Base-by-base conservation (phyloP, 192 early-diverging fungal genomes). In the Rhizophagus clarus region DNA sequence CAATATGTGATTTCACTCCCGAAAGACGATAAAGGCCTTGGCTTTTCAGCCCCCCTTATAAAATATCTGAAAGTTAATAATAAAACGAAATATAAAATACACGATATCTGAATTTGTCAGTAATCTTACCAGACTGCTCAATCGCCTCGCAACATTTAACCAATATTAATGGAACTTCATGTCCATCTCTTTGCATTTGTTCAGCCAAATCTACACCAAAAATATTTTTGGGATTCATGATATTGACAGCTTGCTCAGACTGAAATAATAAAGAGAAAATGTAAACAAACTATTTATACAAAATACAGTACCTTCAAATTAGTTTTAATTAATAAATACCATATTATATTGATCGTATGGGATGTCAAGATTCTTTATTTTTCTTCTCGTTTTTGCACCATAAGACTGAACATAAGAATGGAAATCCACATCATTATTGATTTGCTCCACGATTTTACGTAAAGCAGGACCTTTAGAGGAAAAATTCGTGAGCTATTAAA, bases 1-100 rank as follows among this genome's bases (percentile, higher is more conserved):
- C 91, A 20, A 98, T 93, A 71, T 90, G 86, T 24, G 89, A 90
- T 34, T 85, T 93, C 22, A 92, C 89, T 15, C 96, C 98, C 6
- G 96, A 96, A 10, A 96, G 82, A 14, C 98, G 92, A 83, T 99
- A 99, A 11, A 99, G 88, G 7, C 98, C 97, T 24, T 91, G 87
- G n/a, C 88, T 91, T 31, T 91, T 86, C 64, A 95, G 76, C 1
- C 93, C 92, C 85, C 76, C 12, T 37, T 77, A 34, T 11, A 69
- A n/a, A 69, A 37, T 15, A 32, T 26, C n/a, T 69, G 26, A 0
- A 7, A 8, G 26, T 61, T 6, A 49, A 15, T 72, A 66, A 75
- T 12, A 40, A 51, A 40, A 7, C 8, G n/a, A 24, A 32, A 49
- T 1, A 63, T 56, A 14, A 17, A 67, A 42, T 28, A 28, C 37